Evolutionary conservation across 176 grass and related monocot species (phyloP), one percentile per base, ranked within the genome.

Genomic region (Cocos nucifera): DNA sequence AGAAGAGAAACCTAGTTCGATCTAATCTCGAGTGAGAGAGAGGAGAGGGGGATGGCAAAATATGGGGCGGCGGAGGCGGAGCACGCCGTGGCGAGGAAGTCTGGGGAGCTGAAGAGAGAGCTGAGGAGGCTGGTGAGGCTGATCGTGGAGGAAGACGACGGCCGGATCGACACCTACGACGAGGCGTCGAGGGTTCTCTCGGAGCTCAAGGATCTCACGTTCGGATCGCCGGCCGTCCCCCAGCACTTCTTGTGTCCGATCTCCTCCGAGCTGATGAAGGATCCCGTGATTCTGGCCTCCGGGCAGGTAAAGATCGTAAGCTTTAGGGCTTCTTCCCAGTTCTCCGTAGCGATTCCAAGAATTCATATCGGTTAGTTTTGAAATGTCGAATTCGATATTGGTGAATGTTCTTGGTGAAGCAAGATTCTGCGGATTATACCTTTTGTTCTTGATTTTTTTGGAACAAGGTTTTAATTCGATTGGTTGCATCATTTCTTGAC

Each of bases 201-300:
- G 10, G 73, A 57, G 58, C 73, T 95, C n/a, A 73, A 62, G 79
- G 79, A 73, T 53, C 57, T 77, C 35, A 75, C 74, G 72, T 73
- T 78, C 50, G 50, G 27, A 17, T 4, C 48, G 62, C 62, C 57
- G 9, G 65, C 57, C 17, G 25, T 82, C 19, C 90, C 90, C 3
- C 49, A 79, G 67, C 59, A 77, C 49, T 89, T 89, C 66, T 32
- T 89, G 4, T 95, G 90, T 61, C 86, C 90, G 54, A 86, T 95
- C 25, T 95, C 90, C 3, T 71, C 76, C 30, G 78, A 70, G 39
- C 71, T 89, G 59, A 95, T 95, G 90, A 76, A 55, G 63, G 90
- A 95, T 69, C 90, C 90, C 50, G 90, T 95, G 56, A 62, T 95
- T 61, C 63, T 86, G 49, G 80, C 83, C 49, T 86, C 90, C 25